Percentiles rank a stretch among this genome's conserved stretches.
Conservation (phyloP, 176 grass and related monocot species). For the Eragrostis curvula region DNA sequence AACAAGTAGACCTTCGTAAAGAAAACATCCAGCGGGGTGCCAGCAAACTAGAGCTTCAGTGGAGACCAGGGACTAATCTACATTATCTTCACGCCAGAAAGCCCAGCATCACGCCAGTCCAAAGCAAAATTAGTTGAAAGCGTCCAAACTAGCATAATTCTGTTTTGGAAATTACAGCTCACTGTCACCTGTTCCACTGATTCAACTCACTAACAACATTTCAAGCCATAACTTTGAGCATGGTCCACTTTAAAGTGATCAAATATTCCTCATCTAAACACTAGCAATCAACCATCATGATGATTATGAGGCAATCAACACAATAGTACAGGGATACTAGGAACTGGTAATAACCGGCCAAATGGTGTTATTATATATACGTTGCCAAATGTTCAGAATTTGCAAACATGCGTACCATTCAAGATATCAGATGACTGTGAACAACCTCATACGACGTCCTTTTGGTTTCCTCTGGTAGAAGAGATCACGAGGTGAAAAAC, state of each 20-base stretch:
- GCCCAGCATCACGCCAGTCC: constrained; percentile 21
- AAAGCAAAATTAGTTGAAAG: constrained; percentile 41
- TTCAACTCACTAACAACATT: constrained; percentile 27
- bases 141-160: constrained; percentile 41
- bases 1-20: constrained; percentile 17
- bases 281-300: not conserved
- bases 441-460: not conserved
- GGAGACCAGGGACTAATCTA: not conserved
- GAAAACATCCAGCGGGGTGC: not conserved
- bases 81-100: constrained; percentile 35
- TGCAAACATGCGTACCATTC: not conserved
- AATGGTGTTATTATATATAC: not conserved
- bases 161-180: constrained; percentile 27
- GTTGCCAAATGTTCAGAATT: not conserved
- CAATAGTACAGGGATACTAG: not conserved
- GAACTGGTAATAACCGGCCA: not conserved
- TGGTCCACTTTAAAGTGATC: constrained; percentile 21
- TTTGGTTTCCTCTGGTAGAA: constrained; percentile 1
- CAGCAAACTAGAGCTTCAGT: constrained; percentile 22
- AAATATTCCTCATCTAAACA: constrained; percentile 10
- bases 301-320: not conserved
- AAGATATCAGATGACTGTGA: constrained; percentile 2
- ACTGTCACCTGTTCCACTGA: constrained; percentile 44
- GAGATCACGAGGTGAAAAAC: constrained; percentile 8
- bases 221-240: constrained; percentile 8